phyloP scores from a whole-genome alignment of 805 yeast genomes.

The Hanseniaspora osmophila region DNA sequence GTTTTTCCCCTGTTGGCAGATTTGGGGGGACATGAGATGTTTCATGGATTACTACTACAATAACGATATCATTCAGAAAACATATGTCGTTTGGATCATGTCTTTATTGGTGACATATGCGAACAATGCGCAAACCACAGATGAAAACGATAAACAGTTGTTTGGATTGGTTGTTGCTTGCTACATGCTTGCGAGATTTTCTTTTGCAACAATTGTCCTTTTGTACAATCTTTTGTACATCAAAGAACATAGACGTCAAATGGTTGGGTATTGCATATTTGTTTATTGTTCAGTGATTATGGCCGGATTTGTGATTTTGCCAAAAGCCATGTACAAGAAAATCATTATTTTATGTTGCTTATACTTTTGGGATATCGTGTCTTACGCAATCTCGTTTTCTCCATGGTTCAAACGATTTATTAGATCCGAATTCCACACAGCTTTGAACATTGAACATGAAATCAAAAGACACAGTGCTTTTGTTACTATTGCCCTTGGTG shows the following conservation, averaged over 20 bases:
- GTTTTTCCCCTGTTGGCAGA: slow-evolving; percentile 46
- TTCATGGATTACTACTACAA: slow-evolving; percentile 49
- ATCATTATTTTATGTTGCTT: background rate
- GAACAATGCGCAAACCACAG: slow-evolving; percentile 27
- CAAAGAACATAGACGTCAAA: slow-evolving; percentile 2
- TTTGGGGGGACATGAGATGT: slow-evolving; percentile 53
- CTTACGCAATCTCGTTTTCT: background rate
- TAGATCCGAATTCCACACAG: slow-evolving; percentile 36
- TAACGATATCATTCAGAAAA: slow-evolving; percentile 43
- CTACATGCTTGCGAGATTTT: slow-evolving; percentile 23
- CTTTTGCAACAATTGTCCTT: slow-evolving; percentile 19
- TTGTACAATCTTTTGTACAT: slow-evolving; percentile 14
- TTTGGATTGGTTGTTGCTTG: slow-evolving; percentile 23
- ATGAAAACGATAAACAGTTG: slow-evolving; percentile 25
- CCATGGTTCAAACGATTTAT: slow-evolving; percentile 9
- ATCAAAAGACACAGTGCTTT: slow-evolving; percentile 35
- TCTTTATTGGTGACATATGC: slow-evolving; percentile 35
- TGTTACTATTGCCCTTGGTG: slow-evolving; percentile 52
- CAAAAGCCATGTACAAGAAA: background rate
- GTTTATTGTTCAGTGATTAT: background rate
- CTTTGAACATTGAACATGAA: slow-evolving; percentile 53
- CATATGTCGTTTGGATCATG: slow-evolving; percentile 39
- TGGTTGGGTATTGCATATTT: background rate
- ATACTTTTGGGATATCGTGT: background rate
- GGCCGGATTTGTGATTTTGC: background rate